phyloP scores from a whole-genome alignment of 2,329 filamentous ascomycete species.

The Claviceps citrina region DNA sequence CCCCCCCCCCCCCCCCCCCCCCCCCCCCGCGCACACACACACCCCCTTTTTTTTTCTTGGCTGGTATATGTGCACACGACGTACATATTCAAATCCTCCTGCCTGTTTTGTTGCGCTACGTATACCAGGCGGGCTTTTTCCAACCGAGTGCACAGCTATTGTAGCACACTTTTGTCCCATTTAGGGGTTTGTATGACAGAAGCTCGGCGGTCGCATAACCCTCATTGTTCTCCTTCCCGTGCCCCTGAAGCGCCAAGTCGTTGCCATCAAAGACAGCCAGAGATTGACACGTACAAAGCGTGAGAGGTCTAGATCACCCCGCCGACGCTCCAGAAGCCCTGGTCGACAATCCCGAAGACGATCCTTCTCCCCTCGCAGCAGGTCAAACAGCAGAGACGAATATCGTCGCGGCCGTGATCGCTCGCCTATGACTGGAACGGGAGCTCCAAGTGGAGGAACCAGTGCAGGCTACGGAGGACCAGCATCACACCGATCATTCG shows the following conservation, averaged over 20 bases:
- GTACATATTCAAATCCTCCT: no score
- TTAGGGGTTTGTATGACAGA: not conserved
- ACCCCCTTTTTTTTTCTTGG: not conserved
- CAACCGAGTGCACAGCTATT: no score
- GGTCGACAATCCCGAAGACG: conserved; percentile 53
- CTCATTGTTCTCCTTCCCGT: no score
- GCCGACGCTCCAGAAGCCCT: conserved; percentile 73
- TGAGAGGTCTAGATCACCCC: conserved; percentile 68
- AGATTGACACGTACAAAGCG: conserved; percentile 40
- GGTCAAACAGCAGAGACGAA: conserved; percentile 60
- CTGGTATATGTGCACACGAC: no score
- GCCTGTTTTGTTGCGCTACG: not conserved
- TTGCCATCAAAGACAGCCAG: no score
- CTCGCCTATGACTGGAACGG: conserved; percentile 72
- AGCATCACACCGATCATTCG: conserved; percentile 55
- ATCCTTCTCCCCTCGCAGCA: conserved; percentile 65
- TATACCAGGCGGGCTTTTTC: not conserved
- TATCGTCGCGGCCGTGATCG: conserved; percentile 61
- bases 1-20: no score
- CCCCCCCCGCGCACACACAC: no score
- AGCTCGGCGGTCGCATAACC: not conserved
- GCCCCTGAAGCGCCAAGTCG: no score
- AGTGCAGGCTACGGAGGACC: conserved; percentile 47
- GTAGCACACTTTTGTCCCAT: not conserved
- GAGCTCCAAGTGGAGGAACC: conserved; percentile 53